Base-by-base conservation (phyloP, 495 filamentous ascomycete species). In the Lichenothelia convexa region DNA sequence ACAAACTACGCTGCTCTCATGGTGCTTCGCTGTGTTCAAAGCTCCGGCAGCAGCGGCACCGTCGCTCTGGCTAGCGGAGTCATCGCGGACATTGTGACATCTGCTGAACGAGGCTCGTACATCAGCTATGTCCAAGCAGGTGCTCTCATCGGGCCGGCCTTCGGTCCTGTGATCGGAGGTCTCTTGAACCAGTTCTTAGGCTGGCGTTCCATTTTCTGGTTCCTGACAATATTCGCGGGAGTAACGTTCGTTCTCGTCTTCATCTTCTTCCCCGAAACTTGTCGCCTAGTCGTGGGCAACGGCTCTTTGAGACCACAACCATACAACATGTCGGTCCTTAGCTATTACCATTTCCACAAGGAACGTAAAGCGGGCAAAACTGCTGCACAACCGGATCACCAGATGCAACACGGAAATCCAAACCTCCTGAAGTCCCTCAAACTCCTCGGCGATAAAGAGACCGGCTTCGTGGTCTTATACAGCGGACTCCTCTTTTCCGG, bases 41-140 rank as follows among this genome's bases (percentile, higher is more conserved):
- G 75, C 1, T 78, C 77, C 42, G 70, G 79, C 57, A 76, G 78
- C 13, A 83, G 77, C 0, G 67, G 70, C 0, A 80, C 80, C 46
- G 58, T 79, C 30, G 64, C 72, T 2, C 62, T 78, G 30, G 76
- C 75, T 3, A 69, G 68, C 6, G 68, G 73, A 13, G 68, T 68
- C 30, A 68, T 83, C 32, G 56, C 52, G 6, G 57, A 61, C 39
- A 59, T 61, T 15, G 59, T 53, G 41, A 45, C 45, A 21, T 54
- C 57, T 1, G 71, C 70, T 12, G 70, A 77, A 40, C 65, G 78
- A 21, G 78, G 68, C 12, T 80, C 74, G 17, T 75, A 73, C 3
- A 59, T 78, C 19, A 72, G 73, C 13, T 81, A 70, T 71, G 79
- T 78, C 45, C 51, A 80, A 8, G 70, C 64, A 0, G 77, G 75